Percentiles rank a stretch among this genome's conserved stretches.
Conservation (phyloP, 352 stramenopile species). For the Globisporangium mamillatum region DNA sequence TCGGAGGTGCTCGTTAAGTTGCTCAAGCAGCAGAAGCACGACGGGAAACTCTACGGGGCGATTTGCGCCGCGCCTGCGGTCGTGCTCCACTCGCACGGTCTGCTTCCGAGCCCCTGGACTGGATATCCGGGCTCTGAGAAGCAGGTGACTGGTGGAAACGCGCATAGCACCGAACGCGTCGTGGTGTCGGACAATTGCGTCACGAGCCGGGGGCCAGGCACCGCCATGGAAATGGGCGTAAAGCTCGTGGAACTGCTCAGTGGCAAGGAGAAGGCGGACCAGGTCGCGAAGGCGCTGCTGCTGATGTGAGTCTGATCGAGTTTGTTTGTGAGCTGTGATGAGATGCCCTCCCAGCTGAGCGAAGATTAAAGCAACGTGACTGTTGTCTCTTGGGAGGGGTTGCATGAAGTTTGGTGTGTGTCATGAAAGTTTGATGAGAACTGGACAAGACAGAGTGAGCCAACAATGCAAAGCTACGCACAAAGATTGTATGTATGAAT, state of each 20-base stretch:
- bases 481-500: neutral
- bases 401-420: neutral
- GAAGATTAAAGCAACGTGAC: neutral
- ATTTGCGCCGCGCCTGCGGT: slow-evolving; percentile 77
- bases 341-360: neutral
- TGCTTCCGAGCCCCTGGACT: slow-evolving; percentile 51
- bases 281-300: slow-evolving; percentile 64
- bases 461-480: neutral
- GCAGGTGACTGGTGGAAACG: slow-evolving; percentile 43
- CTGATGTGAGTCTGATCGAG: slow-evolving; percentile 14
- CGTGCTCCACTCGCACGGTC: slow-evolving; percentile 60
- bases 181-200: slow-evolving; percentile 74
- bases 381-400: neutral
- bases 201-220: slow-evolving; percentile 74
- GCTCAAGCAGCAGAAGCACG: slow-evolving; percentile 61
- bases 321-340: neutral
- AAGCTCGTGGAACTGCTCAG: slow-evolving; percentile 79
- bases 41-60: slow-evolving; percentile 62
- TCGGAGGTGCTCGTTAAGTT: slow-evolving; percentile 51
- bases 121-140: slow-evolving; percentile 72
- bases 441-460: neutral
- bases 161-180: slow-evolving; percentile 41
- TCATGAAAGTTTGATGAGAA: neutral
- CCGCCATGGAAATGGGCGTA: slow-evolving; percentile 79
- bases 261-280: slow-evolving; percentile 51